These are phyloP conservation scores for Sugiyamaella americana DNA, from an alignment of 805 yeast genomes.

Conservation along the genomic window DNA sequence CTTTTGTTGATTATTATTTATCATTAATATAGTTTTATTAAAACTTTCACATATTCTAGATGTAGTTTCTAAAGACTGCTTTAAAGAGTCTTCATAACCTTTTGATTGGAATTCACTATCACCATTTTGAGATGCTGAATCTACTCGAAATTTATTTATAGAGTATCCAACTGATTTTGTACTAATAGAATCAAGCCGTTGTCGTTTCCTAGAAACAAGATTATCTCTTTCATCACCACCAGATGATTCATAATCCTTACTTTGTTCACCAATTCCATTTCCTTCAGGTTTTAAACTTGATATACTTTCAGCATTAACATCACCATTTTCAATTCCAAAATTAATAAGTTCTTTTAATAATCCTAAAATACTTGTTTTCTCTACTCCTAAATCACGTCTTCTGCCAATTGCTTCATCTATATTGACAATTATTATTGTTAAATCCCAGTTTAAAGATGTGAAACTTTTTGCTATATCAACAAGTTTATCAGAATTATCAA, in stretches of 20 bases:
- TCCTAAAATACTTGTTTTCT: not conserved
- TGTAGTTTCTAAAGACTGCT: not conserved
- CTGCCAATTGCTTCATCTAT: not conserved
- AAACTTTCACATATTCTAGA: not conserved
- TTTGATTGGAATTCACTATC: too few relatives aligned
- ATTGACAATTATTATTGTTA: not conserved
- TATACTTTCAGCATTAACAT: not conserved
- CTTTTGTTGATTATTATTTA: not conserved
- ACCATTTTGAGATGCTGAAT: too few relatives aligned
- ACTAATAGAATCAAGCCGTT: not conserved
- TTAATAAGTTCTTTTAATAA: not conserved
- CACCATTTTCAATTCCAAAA: not conserved
- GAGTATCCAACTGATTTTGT: too few relatives aligned
- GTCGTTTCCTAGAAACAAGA: not conserved
- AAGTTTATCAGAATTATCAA: not conserved
- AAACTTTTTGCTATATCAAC: not conserved
- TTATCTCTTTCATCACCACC: not conserved
- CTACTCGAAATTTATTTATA: too few relatives aligned
- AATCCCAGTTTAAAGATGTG: not conserved
- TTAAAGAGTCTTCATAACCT: not conserved
- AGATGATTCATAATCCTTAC: not conserved
- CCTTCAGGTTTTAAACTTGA: too few relatives aligned
- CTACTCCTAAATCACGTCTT: not conserved
- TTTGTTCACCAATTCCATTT: not conserved
- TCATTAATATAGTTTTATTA: not conserved